Conservation (phyloP, 192 early-diverging fungal species). For the Phycomyces nitens region DNA sequence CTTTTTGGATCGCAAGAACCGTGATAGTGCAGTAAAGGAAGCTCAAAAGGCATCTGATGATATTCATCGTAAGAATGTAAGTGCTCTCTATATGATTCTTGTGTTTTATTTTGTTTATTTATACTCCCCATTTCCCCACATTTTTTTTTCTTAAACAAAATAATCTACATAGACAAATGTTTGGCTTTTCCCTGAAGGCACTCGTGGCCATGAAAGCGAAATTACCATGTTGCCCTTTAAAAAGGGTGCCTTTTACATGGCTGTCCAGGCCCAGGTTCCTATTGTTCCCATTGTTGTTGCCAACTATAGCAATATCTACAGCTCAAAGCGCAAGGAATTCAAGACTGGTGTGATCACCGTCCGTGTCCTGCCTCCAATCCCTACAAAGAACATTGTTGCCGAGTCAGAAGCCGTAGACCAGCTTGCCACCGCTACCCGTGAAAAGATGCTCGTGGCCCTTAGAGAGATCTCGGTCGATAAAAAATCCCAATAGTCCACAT, state of each 20-base stretch:
- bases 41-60: conserved; percentile 70
- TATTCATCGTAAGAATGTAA: conserved; percentile 70
- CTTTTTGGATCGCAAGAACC: conserved; percentile 86
- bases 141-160: background rate
- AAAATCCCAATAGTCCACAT: background rate
- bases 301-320: conserved; percentile 61
- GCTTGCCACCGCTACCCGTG: conserved; percentile 41
- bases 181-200: conserved; percentile 92
- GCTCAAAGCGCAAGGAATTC: conserved; percentile 49
- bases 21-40: conserved; percentile 68
- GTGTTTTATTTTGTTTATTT: too few relatives aligned
- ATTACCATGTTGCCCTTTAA: conserved; percentile 86
- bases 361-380: conserved; percentile 52
- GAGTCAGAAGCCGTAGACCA: conserved; percentile 44
- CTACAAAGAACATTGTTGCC: conserved; percentile 39
- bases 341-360: conserved; percentile 53
- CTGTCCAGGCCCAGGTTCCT: conserved; percentile 79
- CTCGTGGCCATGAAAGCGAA: conserved; percentile 68
- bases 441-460: conserved; percentile 50
- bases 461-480: conserved; percentile 42
- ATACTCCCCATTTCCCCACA: too few relatives aligned
- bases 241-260: conserved; percentile 95
- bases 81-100: background rate
- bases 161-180: conserved; percentile 44
- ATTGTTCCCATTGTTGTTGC: conserved; percentile 85